phyloP scores from a whole-genome alignment of 2,329 filamentous ascomycete genomes.

The Penicillium palitans region DNA sequence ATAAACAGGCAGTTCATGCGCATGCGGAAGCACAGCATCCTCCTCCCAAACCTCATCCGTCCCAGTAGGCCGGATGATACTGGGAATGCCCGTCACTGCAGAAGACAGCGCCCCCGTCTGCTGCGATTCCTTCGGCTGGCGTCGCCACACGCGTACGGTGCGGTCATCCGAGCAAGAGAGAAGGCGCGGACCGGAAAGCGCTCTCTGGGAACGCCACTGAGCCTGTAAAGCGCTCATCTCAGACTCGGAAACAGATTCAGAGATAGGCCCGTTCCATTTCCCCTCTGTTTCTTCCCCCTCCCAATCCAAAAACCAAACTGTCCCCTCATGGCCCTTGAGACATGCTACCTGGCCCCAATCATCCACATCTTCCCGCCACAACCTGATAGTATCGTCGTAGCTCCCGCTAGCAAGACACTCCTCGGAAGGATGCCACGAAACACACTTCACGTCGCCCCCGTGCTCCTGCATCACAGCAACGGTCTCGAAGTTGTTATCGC shows the following conservation, averaged over 20 bases:
- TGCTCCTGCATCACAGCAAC: conserved; percentile 94
- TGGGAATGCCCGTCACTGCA: conserved; percentile 68
- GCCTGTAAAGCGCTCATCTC: conserved; percentile 1
- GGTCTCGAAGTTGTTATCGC: conserved; percentile 95
- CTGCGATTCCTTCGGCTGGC: conserved; percentile 52
- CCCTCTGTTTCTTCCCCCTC: conserved; percentile 48
- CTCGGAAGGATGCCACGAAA: conserved; percentile 81
- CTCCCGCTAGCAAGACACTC: conserved; percentile 85
- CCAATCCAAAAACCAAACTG: conserved; percentile 84
- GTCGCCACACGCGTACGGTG: conserved; percentile 76
- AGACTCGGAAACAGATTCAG: conserved; percentile 1
- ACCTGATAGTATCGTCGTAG: conserved; percentile 86
- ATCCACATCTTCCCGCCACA: conserved; percentile 88
- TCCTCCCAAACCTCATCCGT: conserved; percentile 82
- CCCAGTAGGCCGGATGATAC: conserved; percentile 73
- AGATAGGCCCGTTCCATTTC: neutral
- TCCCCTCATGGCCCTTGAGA: conserved; percentile 76
- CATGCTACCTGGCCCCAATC: conserved; percentile 91
- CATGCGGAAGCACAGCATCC: conserved; percentile 70
- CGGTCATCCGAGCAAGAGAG: conserved; percentile 83
- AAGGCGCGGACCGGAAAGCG: conserved; percentile 56
- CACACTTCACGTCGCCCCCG: conserved; percentile 90
- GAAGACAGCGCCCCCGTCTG: conserved; percentile 31
- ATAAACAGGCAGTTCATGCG: conserved; percentile 81
- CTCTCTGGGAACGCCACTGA: conserved; percentile 34